Evolutionary conservation across 2,329 filamentous ascomycete genomes (phyloP).

Genomic region (Clarireedia monteithiana): DNA sequence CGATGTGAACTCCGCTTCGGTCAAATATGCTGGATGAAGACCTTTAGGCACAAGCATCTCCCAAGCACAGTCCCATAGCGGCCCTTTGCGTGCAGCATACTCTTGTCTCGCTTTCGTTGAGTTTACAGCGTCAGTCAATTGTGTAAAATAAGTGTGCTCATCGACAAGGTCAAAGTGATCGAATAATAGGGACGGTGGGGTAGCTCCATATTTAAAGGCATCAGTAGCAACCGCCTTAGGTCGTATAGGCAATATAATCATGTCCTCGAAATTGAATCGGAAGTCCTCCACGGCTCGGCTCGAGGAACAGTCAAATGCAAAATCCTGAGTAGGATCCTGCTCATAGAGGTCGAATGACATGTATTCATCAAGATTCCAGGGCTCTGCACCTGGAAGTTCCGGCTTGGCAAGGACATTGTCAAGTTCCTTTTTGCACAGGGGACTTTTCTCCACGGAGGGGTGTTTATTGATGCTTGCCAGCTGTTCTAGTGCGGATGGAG

Average conservation of each 20-base stretch:
- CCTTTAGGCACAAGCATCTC: constrained; percentile 10
- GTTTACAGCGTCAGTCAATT: neutral
- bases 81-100: constrained; percentile 7
- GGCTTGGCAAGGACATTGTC: neutral
- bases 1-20: constrained; percentile 10
- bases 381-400: neutral
- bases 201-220: neutral
- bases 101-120: constrained; percentile 4
- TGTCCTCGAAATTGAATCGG: constrained; percentile 6
- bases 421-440: no score
- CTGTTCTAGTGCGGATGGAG: no score
- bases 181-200: neutral
- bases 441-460: no score
- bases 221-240: neutral
- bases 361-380: neutral
- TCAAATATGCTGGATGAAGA: constrained; percentile 13
- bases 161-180: constrained; percentile 9
- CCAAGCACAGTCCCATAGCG: constrained; percentile 12
- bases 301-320: neutral
- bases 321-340: constrained; percentile 1
- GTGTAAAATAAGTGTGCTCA: constrained; percentile 3
- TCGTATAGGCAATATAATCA: constrained; percentile 6
- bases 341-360: constrained; percentile 9
- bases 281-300: neutral
- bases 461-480: no score